Evolutionary conservation across 352 stramenopile species (phyloP).

Genomic region (Globisporangium abappressorium): DNA sequence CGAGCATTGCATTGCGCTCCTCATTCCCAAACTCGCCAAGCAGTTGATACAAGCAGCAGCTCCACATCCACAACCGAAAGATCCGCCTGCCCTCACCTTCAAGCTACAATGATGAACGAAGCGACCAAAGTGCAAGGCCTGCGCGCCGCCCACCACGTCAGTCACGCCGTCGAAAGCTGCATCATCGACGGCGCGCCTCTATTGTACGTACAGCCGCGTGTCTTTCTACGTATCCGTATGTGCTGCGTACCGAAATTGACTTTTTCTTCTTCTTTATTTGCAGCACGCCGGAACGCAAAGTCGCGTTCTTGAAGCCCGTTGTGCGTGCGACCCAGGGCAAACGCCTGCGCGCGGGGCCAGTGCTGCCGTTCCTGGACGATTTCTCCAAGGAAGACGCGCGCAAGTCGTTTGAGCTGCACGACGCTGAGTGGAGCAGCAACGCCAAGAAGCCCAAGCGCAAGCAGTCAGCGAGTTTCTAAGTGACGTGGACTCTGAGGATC

Average conservation of each 20-base stretch:
- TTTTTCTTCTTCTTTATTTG: not conserved
- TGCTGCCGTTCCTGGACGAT: constrained; percentile 32
- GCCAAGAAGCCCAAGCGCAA: constrained; percentile 30
- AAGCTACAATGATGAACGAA: not conserved
- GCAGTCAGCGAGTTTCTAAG: constrained; percentile 20
- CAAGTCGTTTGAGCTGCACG: constrained; percentile 17
- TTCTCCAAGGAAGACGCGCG: constrained; percentile 24
- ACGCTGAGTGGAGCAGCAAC: constrained; percentile 8
- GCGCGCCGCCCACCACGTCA: not conserved
- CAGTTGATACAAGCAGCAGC: not conserved
- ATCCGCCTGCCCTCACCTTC: not conserved
- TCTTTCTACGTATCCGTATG: not conserved
- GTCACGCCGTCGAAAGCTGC: not conserved
- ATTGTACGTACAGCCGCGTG: constrained; percentile 1
- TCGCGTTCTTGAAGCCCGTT: constrained; percentile 14
- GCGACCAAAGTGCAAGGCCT: constrained; percentile 4
- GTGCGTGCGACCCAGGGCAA: constrained; percentile 15
- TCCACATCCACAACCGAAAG: not conserved
- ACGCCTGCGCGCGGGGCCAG: constrained; percentile 19
- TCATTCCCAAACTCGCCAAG: constrained; percentile 1
- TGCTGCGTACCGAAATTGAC: constrained; percentile 6
- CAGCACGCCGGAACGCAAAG: constrained; percentile 20
- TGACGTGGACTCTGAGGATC: not conserved
- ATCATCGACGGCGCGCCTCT: not conserved
- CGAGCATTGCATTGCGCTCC: not conserved